A percentile compares a stretch with the other conserved stretches of the same genome.
phyloP scores from a whole-genome alignment of 257 asterid genomes.

The Osmanthus fragrans region DNA sequence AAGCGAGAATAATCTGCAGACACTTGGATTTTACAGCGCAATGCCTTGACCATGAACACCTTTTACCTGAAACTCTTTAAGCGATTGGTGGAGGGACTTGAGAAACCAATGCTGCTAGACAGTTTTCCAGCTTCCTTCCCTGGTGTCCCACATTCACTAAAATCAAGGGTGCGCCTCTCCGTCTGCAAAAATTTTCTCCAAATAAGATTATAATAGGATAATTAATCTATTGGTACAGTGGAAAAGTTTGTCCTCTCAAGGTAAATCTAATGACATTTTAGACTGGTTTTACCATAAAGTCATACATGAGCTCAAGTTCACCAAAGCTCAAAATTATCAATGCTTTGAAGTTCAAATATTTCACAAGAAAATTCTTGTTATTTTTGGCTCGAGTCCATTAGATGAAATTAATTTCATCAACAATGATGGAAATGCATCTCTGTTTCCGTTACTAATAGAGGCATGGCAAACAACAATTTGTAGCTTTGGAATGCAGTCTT shows the following conservation, averaged over 20 bases:
- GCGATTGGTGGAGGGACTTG: slow-evolving; percentile 72
- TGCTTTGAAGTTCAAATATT: not conserved
- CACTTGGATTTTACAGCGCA: slow-evolving; percentile 11
- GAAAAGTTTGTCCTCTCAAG: not conserved
- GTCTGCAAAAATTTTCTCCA: slow-evolving; percentile 38
- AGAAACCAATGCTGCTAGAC: slow-evolving; percentile 36
- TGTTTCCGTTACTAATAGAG: too few species aligned
- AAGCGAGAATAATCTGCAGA: slow-evolving; percentile 19
- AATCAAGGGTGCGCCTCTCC: slow-evolving; percentile 50
- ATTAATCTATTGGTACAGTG: not conserved
- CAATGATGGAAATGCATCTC: too few species aligned
- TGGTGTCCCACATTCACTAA: slow-evolving; percentile 69
- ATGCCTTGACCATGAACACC: slow-evolving; percentile 19
- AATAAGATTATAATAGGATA: not conserved
- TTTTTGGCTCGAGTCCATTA: too few species aligned
- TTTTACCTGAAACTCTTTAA: slow-evolving; percentile 69
- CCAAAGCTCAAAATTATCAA: too few species aligned
- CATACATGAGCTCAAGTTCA: not conserved
- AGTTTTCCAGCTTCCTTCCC: slow-evolving; percentile 47
- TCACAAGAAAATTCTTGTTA: not conserved
- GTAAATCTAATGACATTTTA: not conserved
- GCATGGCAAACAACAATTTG: too few species aligned
- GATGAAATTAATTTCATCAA: too few species aligned
- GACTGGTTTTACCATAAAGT: not conserved
- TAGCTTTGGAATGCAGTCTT: too few species aligned